phyloP scores from a whole-genome alignment of 2,329 filamentous ascomycete genomes.

The Sporothrix dimorphospora region DNA sequence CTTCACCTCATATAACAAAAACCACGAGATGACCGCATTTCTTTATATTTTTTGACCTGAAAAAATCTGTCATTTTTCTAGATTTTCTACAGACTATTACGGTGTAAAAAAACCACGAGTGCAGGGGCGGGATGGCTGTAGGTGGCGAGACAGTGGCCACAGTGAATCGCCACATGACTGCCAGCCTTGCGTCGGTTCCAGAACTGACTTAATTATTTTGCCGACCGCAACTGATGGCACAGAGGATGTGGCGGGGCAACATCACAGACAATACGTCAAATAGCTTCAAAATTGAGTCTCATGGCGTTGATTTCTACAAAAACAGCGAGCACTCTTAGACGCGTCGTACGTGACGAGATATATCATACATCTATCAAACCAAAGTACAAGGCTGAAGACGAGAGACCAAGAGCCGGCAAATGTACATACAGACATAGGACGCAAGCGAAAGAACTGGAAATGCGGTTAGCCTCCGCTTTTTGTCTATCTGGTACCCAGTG shows the following conservation, averaged over 20 bases:
- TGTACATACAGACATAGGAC: not conserved
- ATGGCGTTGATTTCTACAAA: no score
- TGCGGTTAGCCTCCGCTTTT: not conserved
- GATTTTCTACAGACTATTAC: not conserved
- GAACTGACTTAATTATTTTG: not conserved
- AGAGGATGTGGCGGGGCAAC: not conserved
- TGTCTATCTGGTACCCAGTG: conserved; percentile 31
- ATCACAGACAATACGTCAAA: no score
- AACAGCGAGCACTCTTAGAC: no score
- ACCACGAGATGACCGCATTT: not conserved
- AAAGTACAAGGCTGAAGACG: not conserved
- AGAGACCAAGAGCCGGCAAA: not conserved
- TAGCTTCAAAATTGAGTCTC: no score
- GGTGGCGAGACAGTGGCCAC: not conserved
- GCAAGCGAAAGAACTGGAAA: not conserved
- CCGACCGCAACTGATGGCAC: not conserved
- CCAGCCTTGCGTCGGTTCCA: not conserved
- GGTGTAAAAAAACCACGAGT: not conserved
- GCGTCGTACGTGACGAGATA: no score
- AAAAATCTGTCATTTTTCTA: not conserved
- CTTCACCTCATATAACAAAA: not conserved
- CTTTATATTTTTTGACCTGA: not conserved
- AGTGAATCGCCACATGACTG: not conserved
- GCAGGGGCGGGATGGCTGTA: not conserved
- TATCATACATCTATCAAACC: not conserved